Evolutionary conservation across 352 stramenopile genomes (phyloP).

Genomic region (Phytophthora niederhauseri): DNA sequence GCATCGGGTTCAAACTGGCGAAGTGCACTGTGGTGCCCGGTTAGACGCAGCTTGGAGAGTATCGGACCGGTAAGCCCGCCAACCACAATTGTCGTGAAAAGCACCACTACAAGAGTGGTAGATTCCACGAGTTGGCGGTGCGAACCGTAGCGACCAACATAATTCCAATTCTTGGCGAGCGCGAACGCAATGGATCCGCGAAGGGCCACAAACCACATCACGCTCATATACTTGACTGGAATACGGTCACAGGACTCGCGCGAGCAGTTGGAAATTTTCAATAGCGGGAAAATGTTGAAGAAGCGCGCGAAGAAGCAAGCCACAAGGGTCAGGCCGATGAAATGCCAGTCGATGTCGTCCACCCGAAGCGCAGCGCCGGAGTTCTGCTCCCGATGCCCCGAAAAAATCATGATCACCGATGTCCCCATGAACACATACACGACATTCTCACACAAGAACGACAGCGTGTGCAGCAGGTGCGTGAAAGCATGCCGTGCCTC

Average conservation of each 20-base stretch:
- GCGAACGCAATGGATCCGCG: conserved; percentile 94
- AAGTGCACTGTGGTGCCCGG: conserved; percentile 42
- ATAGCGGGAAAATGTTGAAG: conserved; percentile 80
- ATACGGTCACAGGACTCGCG: conserved; percentile 58
- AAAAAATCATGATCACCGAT: conserved; percentile 84
- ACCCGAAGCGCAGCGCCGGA: conserved; percentile 62
- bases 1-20: conserved; percentile 39
- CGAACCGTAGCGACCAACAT: conserved; percentile 64
- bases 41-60: conserved; percentile 53
- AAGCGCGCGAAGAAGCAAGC: conserved; percentile 73
- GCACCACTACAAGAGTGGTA: conserved; percentile 83
- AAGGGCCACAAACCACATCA: conserved; percentile 94
- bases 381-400: conserved; percentile 58
- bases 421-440: conserved; percentile 91
- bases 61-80: conserved; percentile 77
- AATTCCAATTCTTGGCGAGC: conserved; percentile 87
- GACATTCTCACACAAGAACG: conserved; percentile 83
- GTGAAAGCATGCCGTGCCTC: conserved; percentile 83
- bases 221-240: conserved; percentile 71
- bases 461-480: conserved; percentile 78
- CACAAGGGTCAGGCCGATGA: conserved; percentile 73
- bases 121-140: conserved; percentile 85
- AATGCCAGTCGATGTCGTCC: conserved; percentile 79
- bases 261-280: conserved; percentile 72
- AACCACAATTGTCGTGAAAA: conserved; percentile 89